phyloP scores from a whole-genome alignment of 1,139 yeast species.

The Debaryomycetaceae sp. region DNA sequence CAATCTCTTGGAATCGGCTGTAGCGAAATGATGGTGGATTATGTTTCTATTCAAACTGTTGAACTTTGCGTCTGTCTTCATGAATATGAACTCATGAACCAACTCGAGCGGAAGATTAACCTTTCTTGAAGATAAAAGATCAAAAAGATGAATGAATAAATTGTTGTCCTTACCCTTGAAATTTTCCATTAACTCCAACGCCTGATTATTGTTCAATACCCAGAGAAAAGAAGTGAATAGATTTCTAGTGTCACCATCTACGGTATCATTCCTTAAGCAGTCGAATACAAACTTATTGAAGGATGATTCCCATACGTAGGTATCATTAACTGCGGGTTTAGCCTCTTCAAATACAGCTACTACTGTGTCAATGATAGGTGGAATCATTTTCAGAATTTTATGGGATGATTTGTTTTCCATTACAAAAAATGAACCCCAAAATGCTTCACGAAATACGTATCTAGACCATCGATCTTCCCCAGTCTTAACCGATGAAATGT shows the following conservation, averaged over 20 bases:
- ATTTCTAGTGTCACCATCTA: conserved; percentile 3
- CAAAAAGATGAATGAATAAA: conserved; percentile 1
- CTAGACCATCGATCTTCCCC: conserved; percentile 11
- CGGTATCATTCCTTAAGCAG: not conserved
- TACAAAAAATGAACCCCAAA: conserved; percentile 13
- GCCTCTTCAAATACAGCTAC: not conserved
- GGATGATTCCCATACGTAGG: not conserved
- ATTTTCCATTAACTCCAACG: conserved; percentile 4
- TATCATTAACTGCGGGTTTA: not conserved
- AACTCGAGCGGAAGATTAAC: not conserved
- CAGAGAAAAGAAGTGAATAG: conserved; percentile 16
- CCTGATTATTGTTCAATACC: conserved; percentile 20
- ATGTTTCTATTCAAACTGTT: not conserved
- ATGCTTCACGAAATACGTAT: conserved; percentile 16
- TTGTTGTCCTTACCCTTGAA: conserved; percentile 1
- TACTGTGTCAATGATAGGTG: not conserved
- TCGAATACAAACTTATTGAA: conserved; percentile 1
- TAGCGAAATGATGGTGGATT: not conserved
- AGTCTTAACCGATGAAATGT: conserved; percentile 18
- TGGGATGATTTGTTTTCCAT: conserved; percentile 2
- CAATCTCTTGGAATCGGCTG: not conserved
- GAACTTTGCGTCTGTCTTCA: not conserved
- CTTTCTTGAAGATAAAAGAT: not conserved
- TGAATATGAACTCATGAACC: too few relatives aligned
- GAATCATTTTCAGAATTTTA: not conserved